phyloP scores from a whole-genome alignment of 2,329 filamentous ascomycete species.

The Venturia asperata region DNA sequence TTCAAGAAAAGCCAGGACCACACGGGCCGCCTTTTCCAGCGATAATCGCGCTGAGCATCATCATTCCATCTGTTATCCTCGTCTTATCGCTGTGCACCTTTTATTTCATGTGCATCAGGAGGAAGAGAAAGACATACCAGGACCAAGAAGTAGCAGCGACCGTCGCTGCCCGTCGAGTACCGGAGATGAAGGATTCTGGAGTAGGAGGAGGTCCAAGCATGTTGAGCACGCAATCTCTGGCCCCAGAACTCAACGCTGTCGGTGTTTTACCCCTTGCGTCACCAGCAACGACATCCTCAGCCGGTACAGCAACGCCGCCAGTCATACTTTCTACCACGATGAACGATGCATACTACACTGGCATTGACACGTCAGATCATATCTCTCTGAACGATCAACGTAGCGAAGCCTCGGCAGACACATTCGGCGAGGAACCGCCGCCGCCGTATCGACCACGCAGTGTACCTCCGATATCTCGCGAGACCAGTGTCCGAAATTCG shows the following conservation, averaged over 20 bases:
- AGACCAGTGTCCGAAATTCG: constrained; percentile 28
- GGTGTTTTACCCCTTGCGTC: not conserved
- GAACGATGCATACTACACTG: constrained; percentile 29
- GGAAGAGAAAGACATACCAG: not conserved
- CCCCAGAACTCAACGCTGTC: not conserved
- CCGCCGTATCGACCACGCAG: constrained; percentile 33
- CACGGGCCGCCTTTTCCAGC: constrained; percentile 7
- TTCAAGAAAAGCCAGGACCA: not conserved
- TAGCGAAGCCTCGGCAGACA: constrained; percentile 25
- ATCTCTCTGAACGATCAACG: constrained; percentile 28
- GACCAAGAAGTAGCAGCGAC: not conserved
- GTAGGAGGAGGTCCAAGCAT: not conserved
- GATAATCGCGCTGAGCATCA: constrained; percentile 13
- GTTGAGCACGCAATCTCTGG: not conserved
- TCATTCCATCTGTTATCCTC: constrained; percentile 4
- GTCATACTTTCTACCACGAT: constrained; percentile 17
- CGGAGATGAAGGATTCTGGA: constrained; percentile 14
- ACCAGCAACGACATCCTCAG: not conserved
- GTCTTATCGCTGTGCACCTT: not conserved
- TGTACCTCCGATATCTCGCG: constrained; percentile 28
- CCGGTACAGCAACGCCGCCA: constrained; percentile 6
- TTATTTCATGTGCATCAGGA: not conserved
- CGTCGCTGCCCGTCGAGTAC: not conserved
- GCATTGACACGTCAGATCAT: constrained; percentile 34
- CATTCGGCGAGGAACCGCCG: constrained; percentile 31